These are phyloP conservation scores for Arxiozyma slooffiae DNA, from an alignment of 1,139 yeast species.

Conservation along the genomic window DNA sequence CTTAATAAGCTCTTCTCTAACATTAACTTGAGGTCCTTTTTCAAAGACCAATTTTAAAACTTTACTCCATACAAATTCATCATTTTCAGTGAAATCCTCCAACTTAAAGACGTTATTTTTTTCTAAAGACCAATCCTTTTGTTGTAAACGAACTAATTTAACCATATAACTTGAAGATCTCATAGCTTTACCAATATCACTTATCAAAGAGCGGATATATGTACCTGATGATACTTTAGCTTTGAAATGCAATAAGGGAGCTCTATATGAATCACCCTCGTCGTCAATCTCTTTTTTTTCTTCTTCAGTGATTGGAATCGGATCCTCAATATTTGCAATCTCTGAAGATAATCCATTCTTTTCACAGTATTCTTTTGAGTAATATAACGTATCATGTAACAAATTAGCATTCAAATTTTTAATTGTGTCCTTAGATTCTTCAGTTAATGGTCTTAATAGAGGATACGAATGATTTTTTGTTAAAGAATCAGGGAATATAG, in stretches of 20 bases:
- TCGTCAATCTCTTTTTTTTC: conserved; percentile 25
- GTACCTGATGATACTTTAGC: conserved; percentile 91
- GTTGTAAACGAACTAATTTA: conserved; percentile 59
- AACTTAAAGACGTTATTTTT: conserved; percentile 56
- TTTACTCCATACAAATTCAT: conserved; percentile 53
- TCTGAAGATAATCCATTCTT: conserved; percentile 32
- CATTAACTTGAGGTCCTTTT: conserved; percentile 33
- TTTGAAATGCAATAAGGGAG: conserved; percentile 62
- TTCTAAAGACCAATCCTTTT: conserved; percentile 73
- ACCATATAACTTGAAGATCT: conserved; percentile 87
- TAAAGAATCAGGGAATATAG: conserved; percentile 44
- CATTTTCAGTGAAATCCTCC: conserved; percentile 50
- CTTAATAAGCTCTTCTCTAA: conserved; percentile 24
- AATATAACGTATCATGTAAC: conserved; percentile 52
- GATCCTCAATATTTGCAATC: conserved; percentile 31
- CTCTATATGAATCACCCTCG: conserved; percentile 32
- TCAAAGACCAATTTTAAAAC: conserved; percentile 45
- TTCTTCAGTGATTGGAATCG: conserved; percentile 27
- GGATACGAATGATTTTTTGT: conserved; percentile 47
- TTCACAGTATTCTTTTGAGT: conserved; percentile 45
- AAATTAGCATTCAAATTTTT: conserved; percentile 45
- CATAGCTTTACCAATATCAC: conserved; percentile 79
- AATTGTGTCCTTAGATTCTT: conserved; percentile 44
- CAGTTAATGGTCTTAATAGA: conserved; percentile 36
- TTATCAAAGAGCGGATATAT: conserved; percentile 78